Evolutionary conservation across 305 asterid genomes (phyloP).

Genomic region (Fraxinus sp.): DNA sequence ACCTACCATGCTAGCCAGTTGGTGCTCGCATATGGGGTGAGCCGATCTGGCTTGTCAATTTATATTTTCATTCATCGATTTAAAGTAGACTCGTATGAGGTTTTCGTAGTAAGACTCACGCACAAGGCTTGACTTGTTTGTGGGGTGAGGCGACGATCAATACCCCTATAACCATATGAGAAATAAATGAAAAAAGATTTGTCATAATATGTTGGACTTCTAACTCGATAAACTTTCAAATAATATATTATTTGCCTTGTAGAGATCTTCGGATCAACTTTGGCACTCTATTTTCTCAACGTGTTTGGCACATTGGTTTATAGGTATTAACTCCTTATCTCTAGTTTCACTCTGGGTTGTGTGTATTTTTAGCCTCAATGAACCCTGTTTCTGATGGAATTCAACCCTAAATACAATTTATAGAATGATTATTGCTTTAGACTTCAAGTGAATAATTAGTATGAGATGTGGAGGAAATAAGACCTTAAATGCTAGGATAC

Average conservation of each 20-base stretch:
- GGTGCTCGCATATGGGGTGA: not conserved
- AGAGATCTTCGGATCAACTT: not conserved
- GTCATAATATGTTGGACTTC: not conserved
- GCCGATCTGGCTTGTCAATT: not conserved
- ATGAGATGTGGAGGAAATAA: not conserved
- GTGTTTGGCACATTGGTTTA: not conserved
- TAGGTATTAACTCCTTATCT: not conserved
- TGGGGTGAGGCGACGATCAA: not conserved
- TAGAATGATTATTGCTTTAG: not conserved
- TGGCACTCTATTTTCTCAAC: not conserved
- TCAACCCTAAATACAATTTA: not conserved
- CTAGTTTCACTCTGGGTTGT: not conserved
- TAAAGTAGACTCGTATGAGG: not conserved
- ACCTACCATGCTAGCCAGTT: not conserved
- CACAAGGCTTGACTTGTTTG: not conserved
- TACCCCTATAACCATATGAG: not conserved
- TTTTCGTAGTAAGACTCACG: not conserved
- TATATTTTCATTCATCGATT: not conserved
- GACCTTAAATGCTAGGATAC: not conserved
- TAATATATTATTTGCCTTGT: not conserved
- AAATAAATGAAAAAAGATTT: too few relatives aligned
- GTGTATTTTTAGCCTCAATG: not conserved
- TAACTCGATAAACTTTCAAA: not conserved
- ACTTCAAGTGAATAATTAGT: not conserved
- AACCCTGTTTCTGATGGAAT: too few relatives aligned